Evolutionary conservation across 1,139 yeast genomes (phyloP), one percentile per base, ranked within the genome.

Genomic region (Kodamaea sp.): DNA sequence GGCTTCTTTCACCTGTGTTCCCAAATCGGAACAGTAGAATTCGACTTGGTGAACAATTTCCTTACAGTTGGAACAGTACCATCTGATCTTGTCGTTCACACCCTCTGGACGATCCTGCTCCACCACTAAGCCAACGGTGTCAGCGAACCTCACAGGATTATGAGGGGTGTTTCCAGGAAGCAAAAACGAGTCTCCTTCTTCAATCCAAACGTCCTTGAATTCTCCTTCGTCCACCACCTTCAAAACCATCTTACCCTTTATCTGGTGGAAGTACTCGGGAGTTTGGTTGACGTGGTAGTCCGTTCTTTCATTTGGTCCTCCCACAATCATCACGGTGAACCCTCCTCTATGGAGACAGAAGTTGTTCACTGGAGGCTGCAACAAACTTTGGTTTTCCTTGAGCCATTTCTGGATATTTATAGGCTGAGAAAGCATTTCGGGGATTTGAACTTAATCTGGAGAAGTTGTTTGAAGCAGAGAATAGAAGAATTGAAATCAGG

Each of bases 201-300:
- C 68, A 37, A 90, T 89, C 4, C 75, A 66, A 22, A 90, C 73
- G 48, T 87, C 95, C 48, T 67, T 76, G 61, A 90, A 89, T 39
- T 72, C 73, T 0, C 89, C 94, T 8, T 78, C 82, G 48, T 89
- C 96, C 2, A 89, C 96, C 2, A 90, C 95, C 48, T 78, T 80
- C 43, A 90, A 70, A 20, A 86, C 76, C 95, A 90, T 89, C 22
- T 72, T 67, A 2, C 97, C 97, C 59, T 87, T 86, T 55, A 83
- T 75, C 69, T 84, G 94, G 58, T 84, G 82, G 59, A 90, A 90
- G 76, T 89, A 90, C 53, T 89, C 97, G 0, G 97, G 97, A 0
- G 97, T 90, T 50, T 87, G 95, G 53, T 90, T 90, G 35, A 90
- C 77, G 55, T 90, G 97, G 58, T 87, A 90, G 55, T 90, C 97